These are phyloP conservation scores for Fraxinus ornus DNA, from an alignment of 305 asterid species.

Conservation along the genomic window DNA sequence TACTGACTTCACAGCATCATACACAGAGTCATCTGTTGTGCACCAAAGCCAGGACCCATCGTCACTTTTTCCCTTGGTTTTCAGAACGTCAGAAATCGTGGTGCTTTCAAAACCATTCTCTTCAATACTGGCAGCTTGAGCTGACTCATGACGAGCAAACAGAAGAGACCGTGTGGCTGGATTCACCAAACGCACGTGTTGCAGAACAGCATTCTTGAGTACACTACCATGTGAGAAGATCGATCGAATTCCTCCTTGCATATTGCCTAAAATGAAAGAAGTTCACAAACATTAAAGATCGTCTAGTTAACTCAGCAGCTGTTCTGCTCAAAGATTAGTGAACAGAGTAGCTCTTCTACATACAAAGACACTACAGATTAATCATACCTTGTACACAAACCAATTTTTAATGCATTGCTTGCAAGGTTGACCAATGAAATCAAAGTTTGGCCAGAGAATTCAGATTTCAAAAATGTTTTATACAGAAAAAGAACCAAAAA, in stretches of 20 bases:
- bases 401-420: neutral
- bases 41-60: conserved; percentile 99
- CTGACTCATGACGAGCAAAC: conserved; percentile 60
- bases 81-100: conserved; percentile 68
- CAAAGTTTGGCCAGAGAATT: neutral
- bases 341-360: neutral
- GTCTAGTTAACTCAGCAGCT: neutral
- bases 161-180: conserved; percentile 43
- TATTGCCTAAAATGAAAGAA: conserved; percentile 35
- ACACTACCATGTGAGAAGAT: conserved; percentile 55
- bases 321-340: neutral
- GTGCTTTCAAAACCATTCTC: conserved; percentile 96
- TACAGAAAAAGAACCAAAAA: neutral
- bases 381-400: neutral
- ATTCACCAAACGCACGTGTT: conserved; percentile 57
- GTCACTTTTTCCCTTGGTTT: conserved; percentile 68
- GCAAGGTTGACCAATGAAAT: neutral
- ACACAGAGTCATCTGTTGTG: conserved; percentile 83
- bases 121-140: conserved; percentile 80
- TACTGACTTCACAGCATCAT: conserved; percentile 93
- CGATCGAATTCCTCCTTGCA: conserved; percentile 87
- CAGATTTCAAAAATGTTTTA: neutral
- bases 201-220: conserved; percentile 65
- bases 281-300: neutral
- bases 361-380: neutral